Evolutionary conservation across 2,329 filamentous ascomycete genomes (phyloP).

Genomic region (Neofusicoccum sp.): DNA sequence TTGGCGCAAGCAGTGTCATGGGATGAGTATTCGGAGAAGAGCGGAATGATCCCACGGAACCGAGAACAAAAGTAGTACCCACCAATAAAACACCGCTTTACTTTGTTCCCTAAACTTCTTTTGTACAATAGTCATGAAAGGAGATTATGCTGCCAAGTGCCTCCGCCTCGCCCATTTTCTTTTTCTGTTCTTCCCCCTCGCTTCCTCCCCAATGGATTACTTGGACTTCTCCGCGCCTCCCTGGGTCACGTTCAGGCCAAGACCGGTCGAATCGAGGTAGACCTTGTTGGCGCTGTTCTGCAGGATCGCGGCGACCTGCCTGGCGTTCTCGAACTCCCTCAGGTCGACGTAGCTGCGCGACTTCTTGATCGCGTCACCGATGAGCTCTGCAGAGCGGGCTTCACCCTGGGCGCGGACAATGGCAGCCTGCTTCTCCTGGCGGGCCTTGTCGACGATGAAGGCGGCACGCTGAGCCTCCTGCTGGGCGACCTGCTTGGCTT

Average conservation of each 20-base stretch:
- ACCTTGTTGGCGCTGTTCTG: constrained; percentile 92
- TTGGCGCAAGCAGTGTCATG: constrained; percentile 20
- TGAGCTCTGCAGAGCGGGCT: constrained; percentile 93
- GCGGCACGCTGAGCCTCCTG: constrained; percentile 97
- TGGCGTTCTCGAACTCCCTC: constrained; percentile 96
- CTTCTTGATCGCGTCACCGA: constrained; percentile 99
- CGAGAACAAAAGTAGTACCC: background rate
- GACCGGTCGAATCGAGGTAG: constrained; percentile 84
- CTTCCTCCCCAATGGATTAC: background rate
- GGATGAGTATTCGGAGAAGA: background rate
- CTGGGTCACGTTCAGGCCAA: constrained; percentile 79
- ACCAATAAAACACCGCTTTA: constrained; percentile 3
- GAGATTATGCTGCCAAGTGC: background rate
- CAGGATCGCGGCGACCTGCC: constrained; percentile 80
- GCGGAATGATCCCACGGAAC: background rate
- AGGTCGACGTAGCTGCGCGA: constrained; percentile 94
- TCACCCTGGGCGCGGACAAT: constrained; percentile 99
- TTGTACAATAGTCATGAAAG: constrained; percentile 14
- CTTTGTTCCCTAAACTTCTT: background rate
- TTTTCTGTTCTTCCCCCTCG: background rate
- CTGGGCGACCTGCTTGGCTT: constrained; percentile 68
- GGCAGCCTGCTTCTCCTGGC: constrained; percentile 99
- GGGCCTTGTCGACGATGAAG: constrained; percentile 97
- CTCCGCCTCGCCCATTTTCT: background rate
- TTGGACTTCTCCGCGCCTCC: constrained; percentile 33